These are phyloP conservation scores for Euphorbia lathyris DNA, from an alignment of 345 rosid species.

Conservation along the genomic window DNA sequence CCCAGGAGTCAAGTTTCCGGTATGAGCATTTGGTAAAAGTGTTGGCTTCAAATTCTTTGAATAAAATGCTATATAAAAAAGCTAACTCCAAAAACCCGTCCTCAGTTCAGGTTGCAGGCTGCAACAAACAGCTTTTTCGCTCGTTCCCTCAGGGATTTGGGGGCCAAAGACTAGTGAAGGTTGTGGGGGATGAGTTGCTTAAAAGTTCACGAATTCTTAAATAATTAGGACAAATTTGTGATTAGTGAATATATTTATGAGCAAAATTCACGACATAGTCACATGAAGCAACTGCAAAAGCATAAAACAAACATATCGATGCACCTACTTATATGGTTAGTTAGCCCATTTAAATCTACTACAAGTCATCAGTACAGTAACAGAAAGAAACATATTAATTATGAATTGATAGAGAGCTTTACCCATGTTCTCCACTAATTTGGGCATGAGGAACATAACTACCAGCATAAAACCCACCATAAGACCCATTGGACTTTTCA, in stretches of 20 bases:
- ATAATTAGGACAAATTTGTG: neutral
- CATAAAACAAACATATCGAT: neutral
- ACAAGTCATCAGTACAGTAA: neutral
- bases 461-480: conserved; percentile 97
- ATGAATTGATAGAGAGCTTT: conserved; percentile 25
- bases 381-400: conserved; percentile 9
- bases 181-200: no score
- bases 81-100: no score
- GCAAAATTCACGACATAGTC: neutral
- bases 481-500: conserved; percentile 98
- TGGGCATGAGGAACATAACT: conserved; percentile 91
- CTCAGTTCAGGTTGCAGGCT: no score
- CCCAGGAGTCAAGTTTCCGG: no score
- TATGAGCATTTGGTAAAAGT: no score
- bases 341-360: neutral
- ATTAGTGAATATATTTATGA: neutral
- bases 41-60: no score
- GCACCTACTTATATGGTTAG: neutral
- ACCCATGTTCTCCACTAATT: conserved; percentile 94
- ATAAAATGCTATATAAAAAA: no score
- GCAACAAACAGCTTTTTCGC: no score
- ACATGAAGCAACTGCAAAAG: neutral
- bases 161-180: no score
- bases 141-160: no score
- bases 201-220: neutral